Conservation (phyloP, 2,329 filamentous ascomycete genomes). For the Aureobasidium sp. region DNA sequence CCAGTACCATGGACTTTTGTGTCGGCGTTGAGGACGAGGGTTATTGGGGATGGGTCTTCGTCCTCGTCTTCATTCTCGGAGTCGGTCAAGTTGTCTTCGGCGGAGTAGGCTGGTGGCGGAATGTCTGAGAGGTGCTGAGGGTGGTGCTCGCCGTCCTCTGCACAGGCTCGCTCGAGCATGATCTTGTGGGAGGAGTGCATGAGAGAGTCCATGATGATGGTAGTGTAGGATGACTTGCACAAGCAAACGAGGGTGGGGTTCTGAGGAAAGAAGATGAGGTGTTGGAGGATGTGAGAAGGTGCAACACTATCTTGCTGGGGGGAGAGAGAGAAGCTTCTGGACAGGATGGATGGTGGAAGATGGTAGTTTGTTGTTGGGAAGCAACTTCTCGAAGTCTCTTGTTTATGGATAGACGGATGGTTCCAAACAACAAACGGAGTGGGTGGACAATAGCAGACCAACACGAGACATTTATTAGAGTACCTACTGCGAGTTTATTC, state of each 20-base stretch:
- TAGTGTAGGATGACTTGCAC: neutral
- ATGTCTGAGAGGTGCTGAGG: conserved; percentile 12
- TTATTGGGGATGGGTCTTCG: conserved; percentile 32
- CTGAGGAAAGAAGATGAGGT: neutral
- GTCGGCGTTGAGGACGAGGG: conserved; percentile 42
- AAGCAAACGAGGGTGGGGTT: neutral
- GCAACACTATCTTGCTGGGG: neutral
- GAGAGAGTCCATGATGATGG: conserved; percentile 20
- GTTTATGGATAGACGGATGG: neutral
- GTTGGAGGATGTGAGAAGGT: neutral
- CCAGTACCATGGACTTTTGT: conserved; percentile 40
- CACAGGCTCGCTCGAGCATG: conserved; percentile 20
- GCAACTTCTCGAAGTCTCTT: neutral
- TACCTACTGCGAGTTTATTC: neutral
- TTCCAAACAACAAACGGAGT: neutral
- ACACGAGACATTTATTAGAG: neutral
- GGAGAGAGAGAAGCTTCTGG: neutral
- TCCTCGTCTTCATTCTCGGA: conserved; percentile 17
- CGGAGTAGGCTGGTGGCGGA: conserved; percentile 22
- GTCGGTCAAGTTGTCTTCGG: conserved; percentile 7
- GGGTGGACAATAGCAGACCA: neutral
- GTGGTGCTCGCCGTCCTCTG: conserved; percentile 10
- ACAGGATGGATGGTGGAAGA: neutral
- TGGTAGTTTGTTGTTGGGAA: neutral
- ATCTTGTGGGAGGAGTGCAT: conserved; percentile 20